These are phyloP conservation scores for Candida jianshihensis DNA, from an alignment of 805 yeast species.

Conservation along the genomic window DNA sequence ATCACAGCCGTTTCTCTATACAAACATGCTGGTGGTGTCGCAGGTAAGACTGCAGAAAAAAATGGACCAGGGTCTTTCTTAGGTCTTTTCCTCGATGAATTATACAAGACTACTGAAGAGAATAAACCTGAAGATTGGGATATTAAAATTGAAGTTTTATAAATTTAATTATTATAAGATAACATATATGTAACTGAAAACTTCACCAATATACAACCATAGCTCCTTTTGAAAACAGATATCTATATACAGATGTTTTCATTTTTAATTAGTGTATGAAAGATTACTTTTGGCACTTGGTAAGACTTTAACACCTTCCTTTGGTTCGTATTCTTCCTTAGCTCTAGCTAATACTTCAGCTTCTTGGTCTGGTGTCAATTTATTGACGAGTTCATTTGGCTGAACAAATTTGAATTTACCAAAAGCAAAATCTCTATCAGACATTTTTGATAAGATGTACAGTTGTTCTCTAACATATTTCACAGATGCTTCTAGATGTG, in stretches of 20 bases:
- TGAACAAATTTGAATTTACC: constrained; percentile 83
- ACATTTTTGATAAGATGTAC: constrained; percentile 76
- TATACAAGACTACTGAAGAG: constrained; percentile 2
- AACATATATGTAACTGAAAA: too few relatives aligned
- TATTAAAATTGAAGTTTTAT: constrained; percentile 1
- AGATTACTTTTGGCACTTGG: constrained; percentile 56
- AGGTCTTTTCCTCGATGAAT: constrained; percentile 7
- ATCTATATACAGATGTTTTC: background rate
- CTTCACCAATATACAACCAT: too few relatives aligned
- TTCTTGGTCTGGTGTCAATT: constrained; percentile 61
- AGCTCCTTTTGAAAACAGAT: background rate
- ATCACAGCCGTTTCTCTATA: constrained; percentile 13
- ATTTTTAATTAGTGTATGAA: constrained; percentile 39
- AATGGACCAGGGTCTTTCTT: constrained; percentile 14
- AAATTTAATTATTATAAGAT: too few relatives aligned
- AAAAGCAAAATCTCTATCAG: constrained; percentile 89
- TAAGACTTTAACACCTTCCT: constrained; percentile 31
- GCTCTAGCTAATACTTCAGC: constrained; percentile 43
- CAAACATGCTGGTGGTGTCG: constrained; percentile 12
- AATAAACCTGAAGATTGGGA: constrained; percentile 6
- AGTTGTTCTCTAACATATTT: constrained; percentile 86
- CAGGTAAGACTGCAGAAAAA: constrained; percentile 5
- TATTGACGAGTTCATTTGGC: constrained; percentile 72
- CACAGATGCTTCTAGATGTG: constrained; percentile 82
- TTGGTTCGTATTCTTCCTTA: constrained; percentile 40